phyloP scores from a whole-genome alignment of 106 monocot genomes.

The Hemerocallis citrina region DNA sequence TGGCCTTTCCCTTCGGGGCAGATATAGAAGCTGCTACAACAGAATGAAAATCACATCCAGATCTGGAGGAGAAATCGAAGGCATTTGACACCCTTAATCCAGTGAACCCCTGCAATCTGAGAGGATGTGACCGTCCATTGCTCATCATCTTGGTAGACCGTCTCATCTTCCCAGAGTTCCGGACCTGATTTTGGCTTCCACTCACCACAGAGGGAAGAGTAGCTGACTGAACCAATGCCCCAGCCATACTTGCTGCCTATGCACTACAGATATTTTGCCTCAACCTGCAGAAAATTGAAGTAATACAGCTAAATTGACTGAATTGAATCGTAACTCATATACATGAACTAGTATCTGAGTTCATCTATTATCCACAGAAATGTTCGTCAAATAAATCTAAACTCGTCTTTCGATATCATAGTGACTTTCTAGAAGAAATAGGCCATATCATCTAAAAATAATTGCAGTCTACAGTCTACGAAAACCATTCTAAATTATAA shows the following conservation, averaged over 20 bases:
- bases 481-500: too few species aligned
- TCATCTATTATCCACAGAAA: too few species aligned
- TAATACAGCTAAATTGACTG: background rate
- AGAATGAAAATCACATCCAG: constrained; percentile 23
- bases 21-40: constrained; percentile 24
- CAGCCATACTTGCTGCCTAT: constrained; percentile 26
- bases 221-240: constrained; percentile 32
- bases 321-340: too few species aligned
- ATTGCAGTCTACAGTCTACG: too few species aligned
- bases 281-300: constrained; percentile 4
- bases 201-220: constrained; percentile 20
- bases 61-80: constrained; percentile 17
- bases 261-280: background rate
- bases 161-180: constrained; percentile 15
- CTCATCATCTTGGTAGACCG: constrained; percentile 21
- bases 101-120: constrained; percentile 17
- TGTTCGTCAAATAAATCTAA: too few species aligned
- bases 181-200: constrained; percentile 8
- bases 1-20: constrained; percentile 20
- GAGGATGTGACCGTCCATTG: constrained; percentile 4
- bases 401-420: too few species aligned
- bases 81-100: constrained; percentile 24
- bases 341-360: too few species aligned
- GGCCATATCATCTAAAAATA: too few species aligned
- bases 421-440: too few species aligned